Evolutionary conservation across 2,329 filamentous ascomycete genomes (phyloP).

Genomic region (Colletotrichum australisinense): DNA sequence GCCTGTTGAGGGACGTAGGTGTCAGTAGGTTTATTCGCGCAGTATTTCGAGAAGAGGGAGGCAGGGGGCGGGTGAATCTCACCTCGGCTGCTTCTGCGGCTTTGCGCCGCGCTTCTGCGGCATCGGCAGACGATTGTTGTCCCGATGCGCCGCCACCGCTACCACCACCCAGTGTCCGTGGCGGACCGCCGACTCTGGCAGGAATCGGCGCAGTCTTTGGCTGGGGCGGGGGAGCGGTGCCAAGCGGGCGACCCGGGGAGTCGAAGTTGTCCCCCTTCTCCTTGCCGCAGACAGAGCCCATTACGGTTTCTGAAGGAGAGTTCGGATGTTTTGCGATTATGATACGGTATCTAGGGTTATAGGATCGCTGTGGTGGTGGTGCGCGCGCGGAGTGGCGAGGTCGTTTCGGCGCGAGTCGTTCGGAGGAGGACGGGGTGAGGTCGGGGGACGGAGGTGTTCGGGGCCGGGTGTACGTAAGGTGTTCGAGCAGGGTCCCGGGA

Average conservation of each 20-base stretch:
- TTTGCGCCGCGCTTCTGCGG: slow-evolving; percentile 73
- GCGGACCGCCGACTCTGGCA: slow-evolving; percentile 64
- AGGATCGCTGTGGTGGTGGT: background rate
- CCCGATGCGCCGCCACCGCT: slow-evolving; percentile 41
- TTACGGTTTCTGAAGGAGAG: slow-evolving; percentile 49
- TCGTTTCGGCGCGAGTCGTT: background rate
- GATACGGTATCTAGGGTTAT: background rate
- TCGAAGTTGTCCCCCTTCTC: slow-evolving; percentile 79
- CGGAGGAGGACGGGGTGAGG: background rate
- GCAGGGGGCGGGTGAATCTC: slow-evolving; percentile 42
- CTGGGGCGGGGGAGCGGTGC: slow-evolving; percentile 62
- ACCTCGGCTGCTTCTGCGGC: slow-evolving; percentile 91
- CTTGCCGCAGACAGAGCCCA: slow-evolving; percentile 92
- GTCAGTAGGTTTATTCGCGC: background rate
- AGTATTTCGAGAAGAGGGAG: slow-evolving; percentile 10
- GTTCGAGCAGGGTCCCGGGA: background rate
- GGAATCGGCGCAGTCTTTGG: slow-evolving; percentile 64
- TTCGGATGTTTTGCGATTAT: background rate
- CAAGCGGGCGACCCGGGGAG: slow-evolving; percentile 78
- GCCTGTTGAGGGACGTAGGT: slow-evolving; percentile 59
- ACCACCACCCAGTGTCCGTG: slow-evolving; percentile 73
- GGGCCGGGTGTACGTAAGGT: slow-evolving; percentile 1
- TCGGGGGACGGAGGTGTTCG: slow-evolving; percentile 14
- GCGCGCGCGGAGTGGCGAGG: background rate
- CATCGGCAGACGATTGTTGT: slow-evolving; percentile 38